Percentiles rank a stretch among this genome's conserved stretches.
Conservation (phyloP, 192 early-diverging fungal genomes). For the Haplosporangium gracile region DNA sequence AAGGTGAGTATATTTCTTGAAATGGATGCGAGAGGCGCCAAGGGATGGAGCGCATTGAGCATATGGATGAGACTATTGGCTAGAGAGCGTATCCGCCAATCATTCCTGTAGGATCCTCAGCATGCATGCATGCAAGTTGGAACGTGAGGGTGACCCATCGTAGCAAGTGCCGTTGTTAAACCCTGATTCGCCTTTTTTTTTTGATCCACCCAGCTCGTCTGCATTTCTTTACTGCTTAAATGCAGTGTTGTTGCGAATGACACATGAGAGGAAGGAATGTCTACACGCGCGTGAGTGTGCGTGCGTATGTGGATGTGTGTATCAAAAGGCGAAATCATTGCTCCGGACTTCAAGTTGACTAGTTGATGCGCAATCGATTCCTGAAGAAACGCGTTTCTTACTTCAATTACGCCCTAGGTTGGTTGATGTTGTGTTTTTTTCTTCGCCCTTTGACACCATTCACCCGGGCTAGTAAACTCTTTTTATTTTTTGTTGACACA, state of each 20-base stretch:
- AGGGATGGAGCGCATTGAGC: background rate
- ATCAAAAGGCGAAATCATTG: too few species aligned
- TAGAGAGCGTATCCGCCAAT: background rate
- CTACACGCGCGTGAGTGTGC: too few species aligned
- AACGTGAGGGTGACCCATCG: background rate
- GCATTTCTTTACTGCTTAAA: too few species aligned
- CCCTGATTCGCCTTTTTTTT: background rate
- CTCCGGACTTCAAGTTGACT: too few species aligned
- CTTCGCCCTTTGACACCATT: background rate
- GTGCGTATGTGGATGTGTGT: too few species aligned
- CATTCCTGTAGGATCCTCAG: background rate
- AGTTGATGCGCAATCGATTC: too few species aligned
- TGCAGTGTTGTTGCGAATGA: too few species aligned
- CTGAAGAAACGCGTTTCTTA: too few species aligned
- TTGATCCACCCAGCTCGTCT: too few species aligned
- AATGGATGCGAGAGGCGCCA: background rate
- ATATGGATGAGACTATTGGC: background rate
- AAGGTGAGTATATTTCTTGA: too few species aligned
- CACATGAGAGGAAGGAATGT: too few species aligned
- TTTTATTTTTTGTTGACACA: background rate
- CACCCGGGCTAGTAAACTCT: background rate
- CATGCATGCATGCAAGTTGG: background rate
- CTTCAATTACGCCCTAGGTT: background rate
- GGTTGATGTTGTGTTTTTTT: background rate
- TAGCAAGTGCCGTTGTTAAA: background rate